Percentiles rank a stretch among this genome's conserved stretches.
These are phyloP conservation scores for Picea abies DNA, from an alignment of 83 land plant genomes.

Conservation along the genomic window DNA sequence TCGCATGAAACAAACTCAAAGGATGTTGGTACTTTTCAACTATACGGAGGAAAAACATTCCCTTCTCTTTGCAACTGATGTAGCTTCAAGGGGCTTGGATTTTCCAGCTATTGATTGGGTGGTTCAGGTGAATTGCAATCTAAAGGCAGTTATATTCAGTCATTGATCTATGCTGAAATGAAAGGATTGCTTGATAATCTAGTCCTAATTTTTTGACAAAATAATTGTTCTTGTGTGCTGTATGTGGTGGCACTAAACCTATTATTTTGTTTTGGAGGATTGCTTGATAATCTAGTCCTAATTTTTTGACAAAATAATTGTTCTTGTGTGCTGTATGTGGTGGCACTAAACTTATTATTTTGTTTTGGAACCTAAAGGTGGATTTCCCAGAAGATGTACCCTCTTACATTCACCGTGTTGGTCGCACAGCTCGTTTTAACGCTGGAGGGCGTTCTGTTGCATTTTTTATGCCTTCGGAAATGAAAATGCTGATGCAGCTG, in stretches of 20 bases:
- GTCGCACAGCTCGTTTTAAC: constrained; percentile 93
- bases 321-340: too few relatives aligned
- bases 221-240: too few relatives aligned
- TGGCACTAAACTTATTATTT: too few relatives aligned
- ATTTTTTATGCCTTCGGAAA: constrained; percentile 86
- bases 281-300: too few relatives aligned
- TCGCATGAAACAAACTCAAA: constrained; percentile 79
- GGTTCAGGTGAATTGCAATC: constrained; percentile 66
- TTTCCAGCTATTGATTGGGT: constrained; percentile 98
- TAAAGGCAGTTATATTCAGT: background rate
- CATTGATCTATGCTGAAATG: background rate
- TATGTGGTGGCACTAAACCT: too few relatives aligned
- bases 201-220: background rate
- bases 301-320: too few relatives aligned
- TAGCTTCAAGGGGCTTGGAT: constrained; percentile 97
- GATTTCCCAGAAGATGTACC: constrained; percentile 95
- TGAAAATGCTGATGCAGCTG: constrained; percentile 69
- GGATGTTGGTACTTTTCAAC: constrained; percentile 71
- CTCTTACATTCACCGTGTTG: constrained; percentile 95
- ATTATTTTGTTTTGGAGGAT: too few relatives aligned
- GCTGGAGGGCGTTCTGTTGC: constrained; percentile 79
- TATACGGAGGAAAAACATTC: constrained; percentile 75
- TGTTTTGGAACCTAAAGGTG: constrained; percentile 42
- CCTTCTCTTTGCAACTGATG: constrained; percentile 91
- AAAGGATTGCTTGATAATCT: background rate